Conservation (phyloP, 2,329 filamentous ascomycete genomes). For the Lecanicillium sp. region DNA sequence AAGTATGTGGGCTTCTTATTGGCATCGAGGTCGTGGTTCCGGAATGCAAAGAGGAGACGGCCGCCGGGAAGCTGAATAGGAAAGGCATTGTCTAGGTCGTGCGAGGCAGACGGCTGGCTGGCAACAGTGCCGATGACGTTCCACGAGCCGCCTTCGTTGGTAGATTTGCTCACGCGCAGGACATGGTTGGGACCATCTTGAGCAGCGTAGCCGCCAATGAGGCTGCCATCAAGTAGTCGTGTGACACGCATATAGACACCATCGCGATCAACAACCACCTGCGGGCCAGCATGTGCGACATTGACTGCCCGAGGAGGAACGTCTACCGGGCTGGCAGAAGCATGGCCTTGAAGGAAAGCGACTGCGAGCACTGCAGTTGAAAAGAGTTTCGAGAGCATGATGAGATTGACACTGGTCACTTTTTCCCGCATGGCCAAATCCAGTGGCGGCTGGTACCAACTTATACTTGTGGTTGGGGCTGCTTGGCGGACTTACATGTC, state of each 20-base stretch:
- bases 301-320: neutral
- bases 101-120: slow-evolving; percentile 9
- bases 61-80: slow-evolving; percentile 30
- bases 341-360: neutral
- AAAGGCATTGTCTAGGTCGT: slow-evolving; percentile 30
- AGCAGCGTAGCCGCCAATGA: slow-evolving; percentile 26
- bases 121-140: slow-evolving; percentile 16
- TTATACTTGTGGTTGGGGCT: too few species aligned
- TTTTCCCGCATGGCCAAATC: too few species aligned
- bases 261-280: neutral
- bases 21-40: slow-evolving; percentile 27
- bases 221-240: slow-evolving; percentile 20
- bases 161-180: slow-evolving; percentile 22
- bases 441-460: too few species aligned
- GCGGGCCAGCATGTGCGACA: neutral
- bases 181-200: slow-evolving; percentile 19
- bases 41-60: slow-evolving; percentile 30
- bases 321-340: neutral
- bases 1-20: slow-evolving; percentile 25
- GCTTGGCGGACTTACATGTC: too few species aligned
- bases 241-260: neutral
- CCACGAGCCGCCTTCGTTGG: slow-evolving; percentile 26
- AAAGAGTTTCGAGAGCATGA: neutral
- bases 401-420: too few species aligned
- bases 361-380: neutral